These are phyloP conservation scores for Rhytidhysteron rufulum DNA, from an alignment of 2,329 filamentous ascomycete species.

Conservation along the genomic window DNA sequence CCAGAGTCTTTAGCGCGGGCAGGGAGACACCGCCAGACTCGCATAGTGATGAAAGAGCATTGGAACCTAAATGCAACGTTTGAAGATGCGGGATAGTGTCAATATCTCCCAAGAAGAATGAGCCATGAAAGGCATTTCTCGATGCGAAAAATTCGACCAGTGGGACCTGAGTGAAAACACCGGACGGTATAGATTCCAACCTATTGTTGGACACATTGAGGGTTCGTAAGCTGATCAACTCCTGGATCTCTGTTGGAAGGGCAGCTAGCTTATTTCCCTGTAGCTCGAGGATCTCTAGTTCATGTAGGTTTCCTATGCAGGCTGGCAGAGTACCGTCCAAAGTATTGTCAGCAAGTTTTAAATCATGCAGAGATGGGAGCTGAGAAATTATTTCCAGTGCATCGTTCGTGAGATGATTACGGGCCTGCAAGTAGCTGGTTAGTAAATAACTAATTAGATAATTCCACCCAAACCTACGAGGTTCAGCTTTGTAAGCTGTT, in stretches of 20 bases:
- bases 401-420: slow-evolving; percentile 73
- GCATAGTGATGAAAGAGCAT: slow-evolving; percentile 59
- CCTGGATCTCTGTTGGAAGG: slow-evolving; percentile 64
- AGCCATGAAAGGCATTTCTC: slow-evolving; percentile 72
- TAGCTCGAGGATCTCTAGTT: slow-evolving; percentile 77
- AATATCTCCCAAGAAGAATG: slow-evolving; percentile 63
- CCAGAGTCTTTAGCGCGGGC: slow-evolving; percentile 69
- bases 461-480: slow-evolving; percentile 56
- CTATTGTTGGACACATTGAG: slow-evolving; percentile 79
- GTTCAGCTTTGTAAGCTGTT: slow-evolving; percentile 75
- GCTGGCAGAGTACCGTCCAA: slow-evolving; percentile 49
- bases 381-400: slow-evolving; percentile 71
- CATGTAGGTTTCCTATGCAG: slow-evolving; percentile 59
- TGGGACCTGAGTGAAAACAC: slow-evolving; percentile 62
- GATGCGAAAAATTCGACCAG: slow-evolving; percentile 69
- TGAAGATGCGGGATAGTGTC: slow-evolving; percentile 63
- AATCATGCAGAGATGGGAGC: slow-evolving; percentile 67
- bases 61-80: slow-evolving; percentile 71
- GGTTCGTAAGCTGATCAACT: slow-evolving; percentile 65
- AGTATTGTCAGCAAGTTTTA: slow-evolving; percentile 62
- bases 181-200: slow-evolving; percentile 67
- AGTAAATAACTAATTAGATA: background rate
- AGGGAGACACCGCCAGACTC: slow-evolving; percentile 54
- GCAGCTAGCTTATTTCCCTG: slow-evolving; percentile 73
- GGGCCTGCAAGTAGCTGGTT: slow-evolving; percentile 52